phyloP scores from a whole-genome alignment of 305 asterid genomes.

The Plantago lanceolata region DNA sequence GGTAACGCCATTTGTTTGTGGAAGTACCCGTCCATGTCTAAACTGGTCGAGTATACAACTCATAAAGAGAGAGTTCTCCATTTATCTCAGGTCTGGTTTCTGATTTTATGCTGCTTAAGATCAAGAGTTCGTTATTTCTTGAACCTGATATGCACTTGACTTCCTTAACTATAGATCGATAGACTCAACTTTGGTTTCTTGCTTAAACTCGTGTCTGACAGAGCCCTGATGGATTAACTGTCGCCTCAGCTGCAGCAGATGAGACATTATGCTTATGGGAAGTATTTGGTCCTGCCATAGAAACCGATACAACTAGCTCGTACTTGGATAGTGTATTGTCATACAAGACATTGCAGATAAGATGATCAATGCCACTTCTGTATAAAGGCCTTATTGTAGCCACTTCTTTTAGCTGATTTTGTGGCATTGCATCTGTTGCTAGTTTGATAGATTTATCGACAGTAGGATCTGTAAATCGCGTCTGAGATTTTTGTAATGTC shows the following conservation, averaged over 20 bases:
- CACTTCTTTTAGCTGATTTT: too few species aligned
- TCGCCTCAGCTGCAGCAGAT: conserved; percentile 61
- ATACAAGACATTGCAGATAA: conserved; percentile 37
- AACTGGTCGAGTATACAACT: conserved; percentile 35
- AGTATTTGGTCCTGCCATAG: conserved; percentile 59
- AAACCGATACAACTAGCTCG: conserved; percentile 32
- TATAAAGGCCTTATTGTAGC: too few species aligned
- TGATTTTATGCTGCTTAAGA: neutral
- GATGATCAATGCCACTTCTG: conserved; percentile 26
- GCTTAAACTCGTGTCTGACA: conserved; percentile 23
- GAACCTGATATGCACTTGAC: neutral
- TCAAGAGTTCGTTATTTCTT: neutral
- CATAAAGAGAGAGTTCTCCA: conserved; percentile 50
- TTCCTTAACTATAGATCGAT: neutral
- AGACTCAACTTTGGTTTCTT: neutral
- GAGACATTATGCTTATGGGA: conserved; percentile 68
- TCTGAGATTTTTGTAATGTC: neutral
- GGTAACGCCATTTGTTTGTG: conserved; percentile 50
- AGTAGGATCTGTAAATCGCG: conserved; percentile 1
- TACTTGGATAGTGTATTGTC: conserved; percentile 60
- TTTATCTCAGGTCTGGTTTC: conserved; percentile 52
- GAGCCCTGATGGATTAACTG: conserved; percentile 78
- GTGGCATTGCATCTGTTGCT: too few species aligned
- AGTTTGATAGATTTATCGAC: neutral
- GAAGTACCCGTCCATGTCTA: conserved; percentile 75